Percentiles rank a stretch among this genome's conserved stretches.
Conservation (phyloP, 2,329 filamentous ascomycete species). For the Aspergillus oerlinghausenensis region DNA sequence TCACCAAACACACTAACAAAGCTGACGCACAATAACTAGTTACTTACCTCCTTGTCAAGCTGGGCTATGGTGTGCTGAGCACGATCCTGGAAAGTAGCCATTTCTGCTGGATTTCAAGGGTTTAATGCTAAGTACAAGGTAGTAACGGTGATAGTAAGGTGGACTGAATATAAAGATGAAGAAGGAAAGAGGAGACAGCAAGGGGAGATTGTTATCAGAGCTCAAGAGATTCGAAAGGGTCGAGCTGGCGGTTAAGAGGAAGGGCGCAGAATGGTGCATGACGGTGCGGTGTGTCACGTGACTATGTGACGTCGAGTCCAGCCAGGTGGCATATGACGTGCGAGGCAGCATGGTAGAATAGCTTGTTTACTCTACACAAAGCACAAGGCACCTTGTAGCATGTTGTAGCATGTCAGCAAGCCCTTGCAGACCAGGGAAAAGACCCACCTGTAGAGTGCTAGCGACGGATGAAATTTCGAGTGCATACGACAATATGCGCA, state of each 20-base stretch:
- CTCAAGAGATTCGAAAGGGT: slow-evolving; percentile 5
- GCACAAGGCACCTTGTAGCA: neutral
- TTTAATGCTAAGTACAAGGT: slow-evolving; percentile 1
- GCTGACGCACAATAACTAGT: slow-evolving; percentile 19
- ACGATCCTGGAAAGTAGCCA: slow-evolving; percentile 55
- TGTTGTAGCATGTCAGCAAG: neutral
- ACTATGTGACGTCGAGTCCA: slow-evolving; percentile 14
- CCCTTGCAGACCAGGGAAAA: neutral
- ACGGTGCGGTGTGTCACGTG: slow-evolving; percentile 19
- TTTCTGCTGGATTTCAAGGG: slow-evolving; percentile 15
- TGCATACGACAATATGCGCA: neutral
- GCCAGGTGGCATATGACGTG: neutral
- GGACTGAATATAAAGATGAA: neutral
- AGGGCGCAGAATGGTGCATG: slow-evolving; percentile 3
- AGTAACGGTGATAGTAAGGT: neutral
- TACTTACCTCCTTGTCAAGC: slow-evolving; percentile 63
- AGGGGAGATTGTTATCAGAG: slow-evolving; percentile 6
- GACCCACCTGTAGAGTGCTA: neutral
- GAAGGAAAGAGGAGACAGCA: slow-evolving; percentile 4
- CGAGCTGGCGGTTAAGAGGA: slow-evolving; percentile 15
- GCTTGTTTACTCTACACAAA: neutral
- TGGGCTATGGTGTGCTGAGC: slow-evolving; percentile 61
- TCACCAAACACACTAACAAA: slow-evolving; percentile 14
- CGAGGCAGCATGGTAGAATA: neutral
- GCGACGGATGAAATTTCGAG: neutral